These are phyloP conservation scores for Stenocarpella maydis DNA, from an alignment of 2,329 filamentous ascomycete species.

Conservation along the genomic window DNA sequence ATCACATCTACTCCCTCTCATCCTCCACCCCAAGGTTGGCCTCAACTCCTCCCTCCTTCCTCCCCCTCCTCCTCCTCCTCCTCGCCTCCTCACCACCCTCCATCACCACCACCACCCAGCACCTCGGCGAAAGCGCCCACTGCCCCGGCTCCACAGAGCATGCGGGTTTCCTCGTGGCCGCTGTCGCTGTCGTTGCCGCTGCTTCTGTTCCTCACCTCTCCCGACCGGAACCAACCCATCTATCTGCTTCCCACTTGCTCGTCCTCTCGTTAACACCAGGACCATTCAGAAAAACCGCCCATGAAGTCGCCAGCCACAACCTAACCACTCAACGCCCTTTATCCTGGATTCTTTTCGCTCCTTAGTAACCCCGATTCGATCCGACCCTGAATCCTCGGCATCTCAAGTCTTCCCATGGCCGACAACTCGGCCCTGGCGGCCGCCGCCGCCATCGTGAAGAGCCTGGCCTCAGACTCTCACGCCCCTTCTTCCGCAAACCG, in stretches of 20 bases:
- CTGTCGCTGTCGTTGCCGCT: constrained; percentile 29
- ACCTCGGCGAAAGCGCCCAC: constrained; percentile 10
- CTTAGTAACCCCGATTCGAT: constrained; percentile 20
- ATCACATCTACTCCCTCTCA: neutral
- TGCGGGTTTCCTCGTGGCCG: constrained; percentile 25
- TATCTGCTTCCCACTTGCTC: constrained; percentile 23
- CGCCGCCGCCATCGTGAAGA: constrained; percentile 61
- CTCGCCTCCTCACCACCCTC: neutral
- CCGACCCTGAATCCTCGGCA: constrained; percentile 27
- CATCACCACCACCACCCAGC: neutral
- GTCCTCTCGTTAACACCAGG: constrained; percentile 30
- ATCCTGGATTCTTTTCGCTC: constrained; percentile 26
- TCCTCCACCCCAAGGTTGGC: neutral
- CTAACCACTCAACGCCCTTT: constrained; percentile 27
- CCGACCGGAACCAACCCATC: constrained; percentile 18
- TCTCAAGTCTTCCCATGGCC: constrained; percentile 49
- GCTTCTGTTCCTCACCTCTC: constrained; percentile 27
- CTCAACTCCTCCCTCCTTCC: constrained; percentile 22
- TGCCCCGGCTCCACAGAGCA: constrained; percentile 26
- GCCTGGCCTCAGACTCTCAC: constrained; percentile 56
- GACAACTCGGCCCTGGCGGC: constrained; percentile 64
- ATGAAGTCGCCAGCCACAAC: constrained; percentile 32
- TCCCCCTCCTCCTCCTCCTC: constrained; percentile 27
- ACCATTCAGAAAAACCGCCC: constrained; percentile 20
- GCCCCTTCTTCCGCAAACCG: constrained; percentile 48